A percentile compares a stretch with the other conserved stretches of the same genome.
Conservation (phyloP, 139 green algal genomes). For the Asterochloris erici region DNA sequence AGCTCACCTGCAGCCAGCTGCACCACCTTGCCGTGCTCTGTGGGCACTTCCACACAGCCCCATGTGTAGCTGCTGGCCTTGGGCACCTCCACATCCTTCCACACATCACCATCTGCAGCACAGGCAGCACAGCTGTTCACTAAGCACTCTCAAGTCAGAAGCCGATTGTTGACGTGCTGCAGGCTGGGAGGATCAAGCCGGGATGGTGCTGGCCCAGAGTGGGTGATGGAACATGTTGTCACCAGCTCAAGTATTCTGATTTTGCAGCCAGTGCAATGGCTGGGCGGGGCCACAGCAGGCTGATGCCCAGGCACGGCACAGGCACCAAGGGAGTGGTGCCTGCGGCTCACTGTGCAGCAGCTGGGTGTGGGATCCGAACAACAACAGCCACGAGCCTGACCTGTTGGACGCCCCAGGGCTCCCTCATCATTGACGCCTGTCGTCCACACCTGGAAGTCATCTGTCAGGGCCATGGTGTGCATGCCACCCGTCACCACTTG, state of each 20-base stretch:
- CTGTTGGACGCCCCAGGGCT: constrained; percentile 68
- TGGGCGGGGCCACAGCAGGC: no score
- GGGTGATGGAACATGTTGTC: no score
- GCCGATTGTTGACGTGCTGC: no score
- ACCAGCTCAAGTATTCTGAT: no score
- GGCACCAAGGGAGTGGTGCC: no score
- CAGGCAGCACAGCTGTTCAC: not conserved
- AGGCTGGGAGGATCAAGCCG: no score
- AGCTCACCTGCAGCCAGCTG: constrained; percentile 51
- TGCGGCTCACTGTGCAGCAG: no score
- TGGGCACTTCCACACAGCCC: constrained; percentile 40
- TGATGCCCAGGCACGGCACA: no score
- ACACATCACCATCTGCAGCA: not conserved
- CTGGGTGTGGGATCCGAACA: no score
- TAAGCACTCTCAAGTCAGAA: constrained; percentile 25
- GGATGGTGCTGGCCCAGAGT: no score
- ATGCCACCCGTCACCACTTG: constrained; percentile 80
- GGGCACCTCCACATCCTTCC: not conserved
- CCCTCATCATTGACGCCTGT: constrained; percentile 94
- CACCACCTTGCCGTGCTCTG: constrained; percentile 34
- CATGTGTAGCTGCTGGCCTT: constrained; percentile 39
- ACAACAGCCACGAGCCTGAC: not conserved
- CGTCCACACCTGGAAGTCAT: constrained; percentile 57
- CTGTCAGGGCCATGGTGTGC: constrained; percentile 78
- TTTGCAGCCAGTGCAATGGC: no score